Percentiles rank a stretch among this genome's conserved stretches.
These are phyloP conservation scores for Balakata baccata DNA, from an alignment of 345 rosid species.

Conservation along the genomic window DNA sequence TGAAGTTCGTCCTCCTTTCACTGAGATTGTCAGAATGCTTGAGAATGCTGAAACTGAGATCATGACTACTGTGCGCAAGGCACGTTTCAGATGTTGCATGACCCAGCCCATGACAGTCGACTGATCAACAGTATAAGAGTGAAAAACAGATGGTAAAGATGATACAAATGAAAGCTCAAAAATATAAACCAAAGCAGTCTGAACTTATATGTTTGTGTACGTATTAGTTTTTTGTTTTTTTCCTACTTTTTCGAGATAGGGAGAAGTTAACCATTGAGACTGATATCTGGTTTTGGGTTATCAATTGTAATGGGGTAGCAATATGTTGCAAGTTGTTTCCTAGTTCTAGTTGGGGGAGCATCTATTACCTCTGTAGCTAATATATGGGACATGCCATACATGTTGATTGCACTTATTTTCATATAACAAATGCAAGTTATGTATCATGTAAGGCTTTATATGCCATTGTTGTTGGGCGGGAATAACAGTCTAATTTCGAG, in stretches of 20 bases:
- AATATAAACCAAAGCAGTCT: slow-evolving; percentile 5
- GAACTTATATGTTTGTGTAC: slow-evolving; percentile 20
- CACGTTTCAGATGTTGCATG: slow-evolving; percentile 34
- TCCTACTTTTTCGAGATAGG: neutral
- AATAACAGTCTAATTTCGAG: too few relatives aligned
- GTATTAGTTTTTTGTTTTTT: slow-evolving; percentile 12
- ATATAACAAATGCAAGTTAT: neutral
- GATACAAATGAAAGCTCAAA: slow-evolving; percentile 10
- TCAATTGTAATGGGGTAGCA: neutral
- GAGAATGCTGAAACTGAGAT: slow-evolving; percentile 31
- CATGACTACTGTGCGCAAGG: slow-evolving; percentile 31
- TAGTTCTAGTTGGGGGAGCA: neutral
- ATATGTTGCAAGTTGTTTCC: neutral
- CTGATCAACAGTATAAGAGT: slow-evolving; percentile 11
- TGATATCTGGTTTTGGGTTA: neutral
- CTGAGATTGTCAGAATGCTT: slow-evolving; percentile 28
- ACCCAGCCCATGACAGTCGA: slow-evolving; percentile 31
- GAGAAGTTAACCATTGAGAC: slow-evolving; percentile 5
- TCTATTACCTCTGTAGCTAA: neutral
- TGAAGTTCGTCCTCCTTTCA: slow-evolving; percentile 28
- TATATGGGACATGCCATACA: neutral
- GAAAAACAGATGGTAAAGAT: slow-evolving; percentile 7
- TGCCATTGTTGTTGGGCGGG: neutral
- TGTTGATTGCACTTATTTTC: neutral
- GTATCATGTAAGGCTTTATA: neutral